Percentiles rank a stretch among this genome's conserved stretches.
These are phyloP conservation scores for Xylaria sp. DNA, from an alignment of 2,329 filamentous ascomycete species.

Conservation along the genomic window DNA sequence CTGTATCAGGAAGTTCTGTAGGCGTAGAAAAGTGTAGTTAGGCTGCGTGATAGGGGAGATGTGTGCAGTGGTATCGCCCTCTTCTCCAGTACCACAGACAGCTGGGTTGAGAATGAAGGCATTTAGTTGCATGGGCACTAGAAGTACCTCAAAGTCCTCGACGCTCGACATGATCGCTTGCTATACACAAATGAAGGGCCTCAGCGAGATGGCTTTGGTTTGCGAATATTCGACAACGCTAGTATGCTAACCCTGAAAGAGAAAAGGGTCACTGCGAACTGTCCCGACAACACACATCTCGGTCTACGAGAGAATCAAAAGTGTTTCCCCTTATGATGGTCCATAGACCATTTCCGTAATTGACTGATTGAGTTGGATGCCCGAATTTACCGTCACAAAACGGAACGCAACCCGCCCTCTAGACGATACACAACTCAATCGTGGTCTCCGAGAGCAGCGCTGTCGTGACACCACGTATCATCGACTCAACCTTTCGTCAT, in stretches of 20 bases:
- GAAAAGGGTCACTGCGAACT: neutral
- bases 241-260: neutral
- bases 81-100: constrained; percentile 44
- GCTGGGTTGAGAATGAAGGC: constrained; percentile 47
- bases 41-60: constrained; percentile 59
- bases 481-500: neutral
- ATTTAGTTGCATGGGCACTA: constrained; percentile 51
- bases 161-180: neutral
- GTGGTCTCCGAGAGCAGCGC: neutral
- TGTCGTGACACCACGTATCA: neutral
- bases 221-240: neutral
- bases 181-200: neutral
- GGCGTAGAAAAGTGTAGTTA: constrained; percentile 58
- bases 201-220: neutral
- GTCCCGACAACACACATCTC: neutral
- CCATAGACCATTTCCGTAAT: neutral
- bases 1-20: constrained; percentile 52
- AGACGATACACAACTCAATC: too few species aligned
- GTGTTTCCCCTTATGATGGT: neutral
- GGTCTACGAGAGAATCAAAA: neutral
- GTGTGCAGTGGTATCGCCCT: constrained; percentile 37
- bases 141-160: constrained; percentile 15
- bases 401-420: too few species aligned
- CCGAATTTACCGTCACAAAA: too few species aligned
- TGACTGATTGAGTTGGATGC: neutral